Percentiles rank a stretch among this genome's conserved stretches.
These are phyloP conservation scores for Aspergillus sp. DNA, from an alignment of 2,329 filamentous ascomycete genomes.

Conservation along the genomic window DNA sequence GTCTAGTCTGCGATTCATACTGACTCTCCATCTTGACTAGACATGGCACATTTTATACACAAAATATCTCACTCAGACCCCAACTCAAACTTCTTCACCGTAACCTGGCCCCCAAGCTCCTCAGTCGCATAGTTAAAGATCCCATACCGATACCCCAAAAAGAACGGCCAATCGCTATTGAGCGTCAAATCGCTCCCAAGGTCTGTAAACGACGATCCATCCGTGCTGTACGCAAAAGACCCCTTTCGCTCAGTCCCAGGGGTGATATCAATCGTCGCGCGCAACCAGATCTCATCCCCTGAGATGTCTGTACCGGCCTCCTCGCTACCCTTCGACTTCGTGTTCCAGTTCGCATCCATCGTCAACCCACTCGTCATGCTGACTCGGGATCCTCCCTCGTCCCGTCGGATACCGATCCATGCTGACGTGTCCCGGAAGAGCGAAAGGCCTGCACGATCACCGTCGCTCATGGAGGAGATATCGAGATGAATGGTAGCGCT, in stretches of 20 bases:
- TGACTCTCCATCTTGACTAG: too few relatives aligned
- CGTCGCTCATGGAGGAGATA: slow-evolving; percentile 49
- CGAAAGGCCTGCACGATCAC: slow-evolving; percentile 54
- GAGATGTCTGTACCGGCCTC: slow-evolving; percentile 19
- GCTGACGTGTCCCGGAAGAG: slow-evolving; percentile 55
- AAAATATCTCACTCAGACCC: not conserved
- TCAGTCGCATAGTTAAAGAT: slow-evolving; percentile 53
- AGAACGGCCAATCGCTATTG: slow-evolving; percentile 48
- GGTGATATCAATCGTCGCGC: slow-evolving; percentile 37
- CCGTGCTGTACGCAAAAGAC: slow-evolving; percentile 46
- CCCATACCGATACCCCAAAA: slow-evolving; percentile 51
- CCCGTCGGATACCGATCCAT: slow-evolving; percentile 53
- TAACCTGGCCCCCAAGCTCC: slow-evolving; percentile 40
- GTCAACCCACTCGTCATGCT: slow-evolving; percentile 41
- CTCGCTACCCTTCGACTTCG: slow-evolving; percentile 29
- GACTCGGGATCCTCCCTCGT: slow-evolving; percentile 29
- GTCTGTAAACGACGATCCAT: slow-evolving; percentile 40
- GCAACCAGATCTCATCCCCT: slow-evolving; percentile 35
- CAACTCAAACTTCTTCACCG: slow-evolving; percentile 14
- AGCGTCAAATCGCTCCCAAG: slow-evolving; percentile 38
- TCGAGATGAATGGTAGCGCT: slow-evolving; percentile 53
- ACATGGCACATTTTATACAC: too few relatives aligned
- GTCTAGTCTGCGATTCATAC: too few relatives aligned
- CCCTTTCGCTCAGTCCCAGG: slow-evolving; percentile 27
- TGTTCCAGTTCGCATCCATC: slow-evolving; percentile 36